These are phyloP conservation scores for Ceratocystis albifundus DNA, from an alignment of 2,329 filamentous ascomycete species.

Conservation along the genomic window DNA sequence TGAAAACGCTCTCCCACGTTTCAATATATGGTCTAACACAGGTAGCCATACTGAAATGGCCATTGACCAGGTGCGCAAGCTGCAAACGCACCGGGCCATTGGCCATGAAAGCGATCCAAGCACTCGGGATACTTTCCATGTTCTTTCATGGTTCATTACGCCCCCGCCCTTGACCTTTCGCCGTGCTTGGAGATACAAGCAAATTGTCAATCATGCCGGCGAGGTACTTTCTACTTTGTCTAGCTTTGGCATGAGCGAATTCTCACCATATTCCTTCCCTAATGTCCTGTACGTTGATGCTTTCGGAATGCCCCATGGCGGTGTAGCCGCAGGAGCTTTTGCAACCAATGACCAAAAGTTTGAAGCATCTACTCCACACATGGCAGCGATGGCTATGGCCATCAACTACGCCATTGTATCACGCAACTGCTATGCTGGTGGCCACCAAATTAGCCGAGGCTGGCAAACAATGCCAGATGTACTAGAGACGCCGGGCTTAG, in stretches of 20 bases:
- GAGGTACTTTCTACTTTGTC: conserved; percentile 18
- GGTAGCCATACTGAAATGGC: conserved; percentile 15
- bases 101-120: conserved; percentile 10
- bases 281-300: conserved; percentile 23
- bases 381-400: conserved; percentile 22
- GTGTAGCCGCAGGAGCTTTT: conserved; percentile 4
- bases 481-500: too few relatives aligned
- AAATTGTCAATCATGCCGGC: conserved; percentile 14
- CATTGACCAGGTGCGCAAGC: conserved; percentile 16
- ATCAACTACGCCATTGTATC: conserved; percentile 22
- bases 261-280: conserved; percentile 23
- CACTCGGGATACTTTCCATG: conserved; percentile 15
- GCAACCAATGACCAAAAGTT: conserved; percentile 17
- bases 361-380: conserved; percentile 17
- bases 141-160: conserved; percentile 18
- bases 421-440: conserved; percentile 21
- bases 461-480: not conserved
- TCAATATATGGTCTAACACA: conserved; percentile 15
- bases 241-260: conserved; percentile 21
- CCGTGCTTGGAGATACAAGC: conserved; percentile 8
- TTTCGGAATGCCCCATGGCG: conserved; percentile 18
- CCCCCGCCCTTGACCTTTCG: conserved; percentile 10
- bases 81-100: conserved; percentile 16
- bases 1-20: conserved; percentile 5
- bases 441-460: not conserved